Base-by-base conservation (phyloP, 2,329 filamentous ascomycete genomes). In the Bipolaris victoriae region DNA sequence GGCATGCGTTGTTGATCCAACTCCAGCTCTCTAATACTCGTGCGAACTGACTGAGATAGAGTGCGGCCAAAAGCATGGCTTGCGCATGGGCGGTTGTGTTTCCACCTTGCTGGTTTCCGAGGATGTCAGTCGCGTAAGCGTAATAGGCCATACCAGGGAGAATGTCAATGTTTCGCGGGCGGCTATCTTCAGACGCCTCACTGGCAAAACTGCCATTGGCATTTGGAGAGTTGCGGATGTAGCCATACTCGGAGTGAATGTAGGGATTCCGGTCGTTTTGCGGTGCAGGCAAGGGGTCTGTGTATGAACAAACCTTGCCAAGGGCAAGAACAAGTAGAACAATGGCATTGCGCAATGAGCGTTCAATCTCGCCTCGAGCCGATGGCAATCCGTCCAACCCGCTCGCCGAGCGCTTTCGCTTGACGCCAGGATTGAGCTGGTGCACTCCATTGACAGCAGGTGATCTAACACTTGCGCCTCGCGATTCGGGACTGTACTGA, bases 141-240 rank as follows among this genome's bases (percentile, higher is more conserved):
- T 93, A 97, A 73, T 97, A 97, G 29, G 92, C 90, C 56, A 98
- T 80, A 0, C 95, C 95, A 0, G 95, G 94, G 59, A 97, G 90
- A 6, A 90, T 84, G 68, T 98, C 92, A 49, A 95, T 83, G 70
- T 96, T 97, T 65, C 84, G 82, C 51, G 64, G 74, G 2, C 69
- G 67, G 31, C 47, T 63, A 5, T 71, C 70, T 6, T 66, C 59
- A 2, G 64, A 64, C 4, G 55, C 57, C 3, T 72, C 68, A 45
- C 70, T 73, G 36, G 62, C 65, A 65, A 63, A 70, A 53, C 77
- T 78, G 5, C 71, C 68, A 40, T 75, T 75, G 5, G 78, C 70
- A 11, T 71, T 71, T 5, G 77, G 77, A n/a, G 78, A 79, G 20
- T 62, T 63, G n/a, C 61, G 55, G 49, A 62, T 57, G 31, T 63